These are phyloP conservation scores for Coniochaeta pulveracea DNA, from an alignment of 2,329 filamentous ascomycete species.

Conservation along the genomic window DNA sequence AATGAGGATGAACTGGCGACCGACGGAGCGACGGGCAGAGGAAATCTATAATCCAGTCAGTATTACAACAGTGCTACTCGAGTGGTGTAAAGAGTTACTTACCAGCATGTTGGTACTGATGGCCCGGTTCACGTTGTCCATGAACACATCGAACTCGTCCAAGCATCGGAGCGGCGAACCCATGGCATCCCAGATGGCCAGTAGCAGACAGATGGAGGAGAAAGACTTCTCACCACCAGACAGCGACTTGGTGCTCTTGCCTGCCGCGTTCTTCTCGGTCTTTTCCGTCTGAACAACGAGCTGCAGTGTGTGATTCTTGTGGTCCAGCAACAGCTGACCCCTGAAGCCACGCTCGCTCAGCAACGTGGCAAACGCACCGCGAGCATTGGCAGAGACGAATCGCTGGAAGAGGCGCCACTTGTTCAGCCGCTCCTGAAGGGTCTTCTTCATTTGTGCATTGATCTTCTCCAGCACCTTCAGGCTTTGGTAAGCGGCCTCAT, in stretches of 20 bases:
- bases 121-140: slow-evolving; percentile 93
- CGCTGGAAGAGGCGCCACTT: slow-evolving; percentile 77
- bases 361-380: slow-evolving; percentile 78
- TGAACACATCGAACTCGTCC: slow-evolving; percentile 98
- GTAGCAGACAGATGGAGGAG: slow-evolving; percentile 84
- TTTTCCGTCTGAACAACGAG: slow-evolving; percentile 64
- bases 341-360: slow-evolving; percentile 84
- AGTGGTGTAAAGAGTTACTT: slow-evolving; percentile 22
- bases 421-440: slow-evolving; percentile 56
- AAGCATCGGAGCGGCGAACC: slow-evolving; percentile 88
- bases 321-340: slow-evolving; percentile 69
- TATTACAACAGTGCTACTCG: background rate
- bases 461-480: slow-evolving; percentile 31
- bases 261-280: slow-evolving; percentile 56
- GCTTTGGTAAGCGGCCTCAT: slow-evolving; percentile 29
- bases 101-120: slow-evolving; percentile 91
- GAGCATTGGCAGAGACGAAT: slow-evolving; percentile 75
- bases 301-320: slow-evolving; percentile 61
- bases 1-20: slow-evolving; percentile 90
- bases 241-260: slow-evolving; percentile 79
- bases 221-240: slow-evolving; percentile 98
- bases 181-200: slow-evolving; percentile 97
- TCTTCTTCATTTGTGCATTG: slow-evolving; percentile 34
- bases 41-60: slow-evolving; percentile 46
- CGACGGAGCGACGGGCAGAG: slow-evolving; percentile 75